These are phyloP conservation scores for Wickerhamomyces bisporus DNA, from an alignment of 805 yeast genomes.

Conservation along the genomic window DNA sequence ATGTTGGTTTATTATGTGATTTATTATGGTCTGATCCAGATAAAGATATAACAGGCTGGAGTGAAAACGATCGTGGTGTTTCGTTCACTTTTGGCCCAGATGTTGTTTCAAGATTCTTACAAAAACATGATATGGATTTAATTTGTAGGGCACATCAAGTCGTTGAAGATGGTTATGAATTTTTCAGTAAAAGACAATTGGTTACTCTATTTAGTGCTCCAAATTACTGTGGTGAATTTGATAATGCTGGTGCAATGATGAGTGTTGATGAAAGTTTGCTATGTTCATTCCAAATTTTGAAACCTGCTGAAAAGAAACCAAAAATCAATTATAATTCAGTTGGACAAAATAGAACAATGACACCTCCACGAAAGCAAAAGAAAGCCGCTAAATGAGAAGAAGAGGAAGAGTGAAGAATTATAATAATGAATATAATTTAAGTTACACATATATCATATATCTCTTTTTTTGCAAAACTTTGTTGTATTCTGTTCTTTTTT, in stretches of 20 bases:
- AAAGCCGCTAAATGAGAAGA: constrained; percentile 38
- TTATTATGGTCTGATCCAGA: constrained; percentile 98
- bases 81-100: constrained; percentile 99
- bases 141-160: constrained; percentile 99
- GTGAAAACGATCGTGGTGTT: constrained; percentile 98
- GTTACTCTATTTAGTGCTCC: constrained; percentile 97
- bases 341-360: constrained; percentile 45
- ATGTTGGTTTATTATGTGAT: constrained; percentile 94
- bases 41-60: constrained; percentile 97
- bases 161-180: constrained; percentile 98
- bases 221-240: constrained; percentile 98
- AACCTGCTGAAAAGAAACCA: constrained; percentile 96
- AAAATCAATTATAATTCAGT: constrained; percentile 43
- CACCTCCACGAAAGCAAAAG: constrained; percentile 57
- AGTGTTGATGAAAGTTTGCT: constrained; percentile 93
- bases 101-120: constrained; percentile 92
- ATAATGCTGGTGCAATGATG: constrained; percentile 99
- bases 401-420: not conserved
- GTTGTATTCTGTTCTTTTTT: too few species aligned
- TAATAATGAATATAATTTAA: not conserved
- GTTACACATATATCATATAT: too few species aligned
- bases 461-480: too few species aligned
- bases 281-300: constrained; percentile 94
- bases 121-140: constrained; percentile 96
- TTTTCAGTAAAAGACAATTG: constrained; percentile 90